Evolutionary conservation across 2,329 filamentous ascomycete genomes (phyloP).

Genomic region (Fusarium nematophilum): DNA sequence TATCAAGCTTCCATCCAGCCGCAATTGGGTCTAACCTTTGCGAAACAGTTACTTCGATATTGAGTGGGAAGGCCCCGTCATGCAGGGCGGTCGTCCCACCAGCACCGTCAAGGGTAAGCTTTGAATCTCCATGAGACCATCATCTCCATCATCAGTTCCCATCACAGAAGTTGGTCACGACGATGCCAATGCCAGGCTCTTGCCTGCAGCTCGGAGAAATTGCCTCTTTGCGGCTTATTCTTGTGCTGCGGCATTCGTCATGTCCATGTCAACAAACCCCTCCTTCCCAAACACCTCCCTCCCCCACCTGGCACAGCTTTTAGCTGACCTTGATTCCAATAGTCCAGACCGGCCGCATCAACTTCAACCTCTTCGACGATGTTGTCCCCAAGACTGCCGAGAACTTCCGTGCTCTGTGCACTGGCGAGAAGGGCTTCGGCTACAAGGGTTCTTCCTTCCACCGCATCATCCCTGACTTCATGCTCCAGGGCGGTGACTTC

Average conservation of each 20-base stretch:
- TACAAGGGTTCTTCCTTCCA: conserved; percentile 89
- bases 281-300: conserved; percentile 4
- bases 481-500: conserved; percentile 97
- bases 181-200: conserved; percentile 2
- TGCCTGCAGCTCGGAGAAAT: not conserved
- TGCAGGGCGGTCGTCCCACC: conserved; percentile 70
- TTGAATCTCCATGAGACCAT: conserved; percentile 12
- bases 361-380: conserved; percentile 88
- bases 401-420: conserved; percentile 90
- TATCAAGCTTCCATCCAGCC: conserved; percentile 16
- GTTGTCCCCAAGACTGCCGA: conserved; percentile 87
- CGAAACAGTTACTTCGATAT: conserved; percentile 75
- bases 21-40: conserved; percentile 36
- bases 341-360: conserved; percentile 84
- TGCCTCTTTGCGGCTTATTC: not conserved
- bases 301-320: not conserved
- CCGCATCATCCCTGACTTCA: conserved; percentile 92
- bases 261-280: conserved; percentile 19
- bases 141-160: conserved; percentile 7
- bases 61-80: conserved; percentile 76
- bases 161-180: not conserved
- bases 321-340: conserved; percentile 42
- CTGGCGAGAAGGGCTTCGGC: conserved; percentile 81
- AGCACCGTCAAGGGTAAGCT: conserved; percentile 68
- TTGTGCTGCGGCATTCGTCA: conserved; percentile 16